Percentiles rank a stretch among this genome's conserved stretches.
Conservation (phyloP, 176 grass and related monocot species). For the Carex myosuroides region DNA sequence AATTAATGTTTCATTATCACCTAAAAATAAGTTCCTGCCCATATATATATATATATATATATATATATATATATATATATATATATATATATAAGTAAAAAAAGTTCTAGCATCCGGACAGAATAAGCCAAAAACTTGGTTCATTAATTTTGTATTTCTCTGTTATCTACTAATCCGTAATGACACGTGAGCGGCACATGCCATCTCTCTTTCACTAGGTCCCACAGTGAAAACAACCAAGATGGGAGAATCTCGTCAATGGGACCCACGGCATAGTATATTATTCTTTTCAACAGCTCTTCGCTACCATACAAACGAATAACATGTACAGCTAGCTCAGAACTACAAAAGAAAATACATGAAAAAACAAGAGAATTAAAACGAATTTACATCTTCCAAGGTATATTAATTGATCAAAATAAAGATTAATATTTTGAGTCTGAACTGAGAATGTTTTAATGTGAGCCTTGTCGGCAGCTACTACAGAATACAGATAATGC, state of each 20-base stretch:
- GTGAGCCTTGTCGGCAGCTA: constrained; percentile 20
- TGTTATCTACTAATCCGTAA: not conserved
- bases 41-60: not conserved
- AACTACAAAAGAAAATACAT: constrained; percentile 2
- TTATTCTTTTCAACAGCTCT: constrained; percentile 16
- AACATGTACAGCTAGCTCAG: not conserved
- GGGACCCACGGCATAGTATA: constrained; percentile 16
- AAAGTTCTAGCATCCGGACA: not conserved
- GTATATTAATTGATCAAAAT: not conserved
- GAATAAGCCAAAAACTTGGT: not conserved
- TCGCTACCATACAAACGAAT: constrained; percentile 24
- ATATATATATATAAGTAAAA: not conserved
- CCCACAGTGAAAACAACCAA: constrained; percentile 23
- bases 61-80: not conserved
- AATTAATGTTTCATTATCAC: not conserved
- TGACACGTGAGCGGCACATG: constrained; percentile 19
- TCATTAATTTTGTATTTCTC: not conserved
- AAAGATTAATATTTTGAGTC: not conserved
- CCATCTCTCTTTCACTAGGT: not conserved
- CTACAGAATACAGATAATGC: not conserved
- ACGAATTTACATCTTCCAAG: constrained; percentile 1
- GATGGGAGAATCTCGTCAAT: constrained; percentile 16
- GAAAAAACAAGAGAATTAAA: constrained; percentile 1
- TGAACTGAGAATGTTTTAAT: constrained; percentile 12
- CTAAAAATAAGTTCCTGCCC: not conserved